Evolutionary conservation across 2,329 filamentous ascomycete species (phyloP).

Genomic region (Aspergillus sp.): DNA sequence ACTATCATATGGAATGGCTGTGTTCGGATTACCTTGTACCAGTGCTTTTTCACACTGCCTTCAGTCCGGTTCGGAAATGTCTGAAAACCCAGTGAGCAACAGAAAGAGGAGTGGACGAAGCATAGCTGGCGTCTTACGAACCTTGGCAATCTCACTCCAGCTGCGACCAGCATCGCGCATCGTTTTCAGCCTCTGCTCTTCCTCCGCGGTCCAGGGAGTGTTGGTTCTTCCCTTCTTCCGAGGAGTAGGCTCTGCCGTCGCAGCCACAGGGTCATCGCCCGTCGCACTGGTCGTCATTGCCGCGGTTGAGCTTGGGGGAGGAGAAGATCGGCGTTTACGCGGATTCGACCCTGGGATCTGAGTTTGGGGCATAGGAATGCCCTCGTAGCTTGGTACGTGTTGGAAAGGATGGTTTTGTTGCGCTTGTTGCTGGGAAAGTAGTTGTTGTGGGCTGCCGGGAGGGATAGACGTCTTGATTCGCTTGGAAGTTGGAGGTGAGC

Average conservation of each 20-base stretch:
- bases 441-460: constrained; percentile 35
- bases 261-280: constrained; percentile 31
- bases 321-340: constrained; percentile 51
- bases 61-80: constrained; percentile 92
- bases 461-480: constrained; percentile 47
- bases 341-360: constrained; percentile 43
- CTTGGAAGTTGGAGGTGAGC: constrained; percentile 48
- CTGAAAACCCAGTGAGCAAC: constrained; percentile 48
- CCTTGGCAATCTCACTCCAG: constrained; percentile 99
- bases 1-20: neutral
- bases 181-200: constrained; percentile 88
- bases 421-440: constrained; percentile 24
- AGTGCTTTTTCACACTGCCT: constrained; percentile 98
- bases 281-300: constrained; percentile 38
- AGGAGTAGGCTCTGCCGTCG: constrained; percentile 37
- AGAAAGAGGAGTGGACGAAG: neutral
- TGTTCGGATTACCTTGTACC: constrained; percentile 80
- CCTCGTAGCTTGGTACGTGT: constrained; percentile 41
- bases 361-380: constrained; percentile 45
- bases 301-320: constrained; percentile 39
- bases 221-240: constrained; percentile 96
- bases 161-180: constrained; percentile 93
- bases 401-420: constrained; percentile 41
- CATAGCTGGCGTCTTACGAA: constrained; percentile 47
- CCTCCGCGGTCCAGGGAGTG: constrained; percentile 94